phyloP scores from a whole-genome alignment of 2,329 filamentous ascomycete species.

The Corniculantispora saksenae region DNA sequence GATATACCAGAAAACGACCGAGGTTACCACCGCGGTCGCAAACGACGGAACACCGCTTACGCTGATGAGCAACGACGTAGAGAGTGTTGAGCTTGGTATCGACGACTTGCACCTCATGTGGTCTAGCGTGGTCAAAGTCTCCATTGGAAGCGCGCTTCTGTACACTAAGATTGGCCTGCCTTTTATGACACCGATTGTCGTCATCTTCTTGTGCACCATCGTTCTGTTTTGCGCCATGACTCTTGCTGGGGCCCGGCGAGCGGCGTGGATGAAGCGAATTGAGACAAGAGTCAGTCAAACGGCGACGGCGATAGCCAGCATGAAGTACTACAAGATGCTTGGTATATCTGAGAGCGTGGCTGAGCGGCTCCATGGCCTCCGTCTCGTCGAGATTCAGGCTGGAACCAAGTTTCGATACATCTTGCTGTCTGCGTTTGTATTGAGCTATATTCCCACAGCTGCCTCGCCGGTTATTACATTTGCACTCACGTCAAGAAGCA shows the following conservation, averaged over 20 bases:
- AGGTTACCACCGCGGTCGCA: conserved; percentile 25
- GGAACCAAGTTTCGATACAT: conserved; percentile 29
- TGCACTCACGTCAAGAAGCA: conserved; percentile 25
- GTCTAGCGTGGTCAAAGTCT: conserved; percentile 35
- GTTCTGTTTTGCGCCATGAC: conserved; percentile 22
- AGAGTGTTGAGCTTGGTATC: conserved; percentile 35
- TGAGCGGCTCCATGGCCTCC: conserved; percentile 26
- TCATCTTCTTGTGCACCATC: conserved; percentile 29
- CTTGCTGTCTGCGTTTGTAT: conserved; percentile 28
- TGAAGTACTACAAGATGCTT: conserved; percentile 33
- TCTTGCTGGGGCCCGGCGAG: conserved; percentile 27
- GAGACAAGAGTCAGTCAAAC: conserved; percentile 31
- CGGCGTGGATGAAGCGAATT: conserved; percentile 33
- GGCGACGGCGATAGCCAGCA: conserved; percentile 27
- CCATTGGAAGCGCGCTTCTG: conserved; percentile 35
- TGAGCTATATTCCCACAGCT: conserved; percentile 33
- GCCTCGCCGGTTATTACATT: conserved; percentile 38
- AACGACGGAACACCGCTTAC: conserved; percentile 37
- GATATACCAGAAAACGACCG: conserved; percentile 35
- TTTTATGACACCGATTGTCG: conserved; percentile 34
- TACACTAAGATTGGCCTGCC: conserved; percentile 33
- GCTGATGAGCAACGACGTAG: conserved; percentile 41
- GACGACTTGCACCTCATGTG: conserved; percentile 36
- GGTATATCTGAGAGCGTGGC: conserved; percentile 32
- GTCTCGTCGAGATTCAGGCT: conserved; percentile 27